phyloP scores from a whole-genome alignment of 1,139 yeast species.

The Zygoascus meyerae region DNA sequence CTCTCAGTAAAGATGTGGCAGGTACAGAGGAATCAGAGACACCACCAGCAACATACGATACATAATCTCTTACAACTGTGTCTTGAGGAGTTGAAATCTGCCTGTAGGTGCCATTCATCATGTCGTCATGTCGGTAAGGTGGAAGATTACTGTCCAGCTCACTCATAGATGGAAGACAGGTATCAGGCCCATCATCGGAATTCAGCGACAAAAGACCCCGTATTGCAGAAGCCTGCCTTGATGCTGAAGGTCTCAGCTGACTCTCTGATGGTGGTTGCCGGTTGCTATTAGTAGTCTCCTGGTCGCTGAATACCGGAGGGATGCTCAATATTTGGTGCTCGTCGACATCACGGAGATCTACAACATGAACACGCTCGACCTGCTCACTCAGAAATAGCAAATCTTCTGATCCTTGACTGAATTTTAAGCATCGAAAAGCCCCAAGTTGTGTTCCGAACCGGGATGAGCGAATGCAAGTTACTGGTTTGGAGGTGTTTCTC shows the following conservation, averaged over 20 bases:
- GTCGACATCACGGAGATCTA: constrained; percentile 66
- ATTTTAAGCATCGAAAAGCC: constrained; percentile 61
- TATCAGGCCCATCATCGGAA: too few relatives aligned
- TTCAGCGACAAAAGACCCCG: too few relatives aligned
- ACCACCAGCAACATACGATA: too few relatives aligned
- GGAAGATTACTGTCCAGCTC: too few relatives aligned
- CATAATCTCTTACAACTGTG: background rate
- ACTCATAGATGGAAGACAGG: too few relatives aligned
- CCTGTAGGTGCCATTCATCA: too few relatives aligned
- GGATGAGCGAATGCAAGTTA: constrained; percentile 36
- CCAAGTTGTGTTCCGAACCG: constrained; percentile 38
- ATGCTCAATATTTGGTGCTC: constrained; percentile 64
- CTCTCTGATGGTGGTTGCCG: too few relatives aligned
- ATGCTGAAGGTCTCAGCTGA: too few relatives aligned
- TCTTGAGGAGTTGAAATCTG: background rate
- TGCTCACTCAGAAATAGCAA: constrained; percentile 74
- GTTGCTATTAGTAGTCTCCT: background rate
- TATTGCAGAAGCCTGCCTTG: too few relatives aligned
- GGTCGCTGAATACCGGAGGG: constrained; percentile 9
- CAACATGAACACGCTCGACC: constrained; percentile 75
- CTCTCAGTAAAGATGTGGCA: background rate
- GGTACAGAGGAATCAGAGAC: too few relatives aligned
- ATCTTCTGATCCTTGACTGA: constrained; percentile 69
- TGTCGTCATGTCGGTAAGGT: too few relatives aligned
- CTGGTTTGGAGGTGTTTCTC: constrained; percentile 45